These are phyloP conservation scores for Talaromyces sp. DNA, from an alignment of 2,329 filamentous ascomycete species.

Conservation along the genomic window DNA sequence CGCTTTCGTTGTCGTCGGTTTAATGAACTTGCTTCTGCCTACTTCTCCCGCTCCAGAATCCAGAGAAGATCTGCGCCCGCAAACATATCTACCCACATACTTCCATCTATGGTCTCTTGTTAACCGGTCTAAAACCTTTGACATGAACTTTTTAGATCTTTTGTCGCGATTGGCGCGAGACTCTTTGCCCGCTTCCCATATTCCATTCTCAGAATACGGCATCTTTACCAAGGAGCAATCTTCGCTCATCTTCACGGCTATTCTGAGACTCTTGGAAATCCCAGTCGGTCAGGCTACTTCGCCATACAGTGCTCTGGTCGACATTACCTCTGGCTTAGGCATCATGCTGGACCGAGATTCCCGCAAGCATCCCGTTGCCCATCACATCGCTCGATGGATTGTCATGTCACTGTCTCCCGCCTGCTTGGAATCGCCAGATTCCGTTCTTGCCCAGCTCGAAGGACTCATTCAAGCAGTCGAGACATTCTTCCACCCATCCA, in stretches of 20 bases:
- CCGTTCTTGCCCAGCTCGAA: conserved; percentile 77
- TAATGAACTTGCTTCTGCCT: conserved; percentile 81
- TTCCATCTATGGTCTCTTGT: conserved; percentile 96
- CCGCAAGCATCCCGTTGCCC: conserved; percentile 85
- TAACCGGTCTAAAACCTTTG: conserved; percentile 79
- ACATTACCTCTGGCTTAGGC: conserved; percentile 75
- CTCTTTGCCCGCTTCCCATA: conserved; percentile 65
- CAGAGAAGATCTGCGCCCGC: conserved; percentile 71
- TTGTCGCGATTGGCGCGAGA: conserved; percentile 84
- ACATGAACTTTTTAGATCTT: conserved; percentile 82
- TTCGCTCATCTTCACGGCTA: conserved; percentile 84
- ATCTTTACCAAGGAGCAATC: conserved; percentile 92
- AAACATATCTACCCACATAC: conserved; percentile 83
- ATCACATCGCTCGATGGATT: conserved; percentile 89
- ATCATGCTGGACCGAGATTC: conserved; percentile 86
- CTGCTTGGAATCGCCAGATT: conserved; percentile 70
- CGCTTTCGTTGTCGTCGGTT: conserved; percentile 84
- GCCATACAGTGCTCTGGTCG: conserved; percentile 74
- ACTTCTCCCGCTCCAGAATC: conserved; percentile 66
- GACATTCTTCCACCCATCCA: conserved; percentile 98
- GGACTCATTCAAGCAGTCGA: conserved; percentile 91
- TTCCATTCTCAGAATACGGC: conserved; percentile 78
- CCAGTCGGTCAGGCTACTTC: conserved; percentile 94
- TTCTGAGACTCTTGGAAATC: conserved; percentile 85
- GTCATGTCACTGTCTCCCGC: conserved; percentile 86